Evolutionary conservation across 2,329 filamentous ascomycete species (phyloP), one percentile per base, ranked within the genome.

Genomic region (Aspergillus sp.): DNA sequence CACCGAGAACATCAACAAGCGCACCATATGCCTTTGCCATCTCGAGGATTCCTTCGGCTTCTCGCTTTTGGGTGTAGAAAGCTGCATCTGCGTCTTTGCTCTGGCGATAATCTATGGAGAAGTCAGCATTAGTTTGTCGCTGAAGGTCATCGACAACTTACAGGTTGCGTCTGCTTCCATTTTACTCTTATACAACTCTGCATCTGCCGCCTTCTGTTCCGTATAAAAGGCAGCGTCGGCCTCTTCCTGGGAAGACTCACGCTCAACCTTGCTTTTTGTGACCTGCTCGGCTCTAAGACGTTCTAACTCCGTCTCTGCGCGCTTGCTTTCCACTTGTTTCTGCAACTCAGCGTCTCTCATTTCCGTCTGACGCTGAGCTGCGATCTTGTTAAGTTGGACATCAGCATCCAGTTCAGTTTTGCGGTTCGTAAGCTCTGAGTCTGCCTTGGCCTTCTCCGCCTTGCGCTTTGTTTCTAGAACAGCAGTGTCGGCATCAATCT

Each of bases 401-500:
- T 91, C 88, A 38, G 89, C 86, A 66, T 86, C 84, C 60, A 95
- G 88, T 54, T 84, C 83, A 1, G 90, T 89, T 76, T 92, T 87
- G 66, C 86, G 84, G 17, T 88, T 91, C 39, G 87, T 85, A 56
- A 96, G 84, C 57, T 87, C 87, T 10, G 91, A 90, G 72, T 95
- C 91, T 47, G 92, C 92, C 50, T 84, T 78, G 2, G 90, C 90
- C 63, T 91, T 91, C 78, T 95, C 90, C 49, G 89, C 88, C 72
- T 94, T 92, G 53, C 91, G 88, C 72, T 94, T 88, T 0, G 91
- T 95, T 80, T 94, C 92, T 62, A 91, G 84, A 1, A 95, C 90
- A 1, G 91, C 90, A 1, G 91, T 96, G 68, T 91, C 88, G 65
- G 91, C 91, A 74, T 93, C 86, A 78, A 96, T 96, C 80, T 92